Conservation (phyloP, 2,329 filamentous ascomycete genomes). For the Cytospora leucostoma region DNA sequence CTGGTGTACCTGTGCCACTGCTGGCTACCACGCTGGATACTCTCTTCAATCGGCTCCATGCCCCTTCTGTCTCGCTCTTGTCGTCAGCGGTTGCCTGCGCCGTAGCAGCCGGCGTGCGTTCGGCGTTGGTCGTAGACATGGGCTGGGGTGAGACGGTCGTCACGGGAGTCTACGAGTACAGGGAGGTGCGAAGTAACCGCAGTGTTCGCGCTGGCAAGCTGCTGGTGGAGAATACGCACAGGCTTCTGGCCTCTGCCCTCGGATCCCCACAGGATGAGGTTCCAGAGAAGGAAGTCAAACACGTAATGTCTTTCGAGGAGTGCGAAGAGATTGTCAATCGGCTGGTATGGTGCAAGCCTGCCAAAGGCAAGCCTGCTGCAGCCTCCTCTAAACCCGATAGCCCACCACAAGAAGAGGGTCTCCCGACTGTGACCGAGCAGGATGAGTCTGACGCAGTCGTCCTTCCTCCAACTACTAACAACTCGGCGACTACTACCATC, state of each 20-base stretch:
- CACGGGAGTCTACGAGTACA: constrained; percentile 87
- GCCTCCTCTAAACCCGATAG: background rate
- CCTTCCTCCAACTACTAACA: constrained; percentile 29
- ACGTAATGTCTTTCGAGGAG: constrained; percentile 68
- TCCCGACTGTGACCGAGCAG: constrained; percentile 59
- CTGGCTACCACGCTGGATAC: constrained; percentile 75
- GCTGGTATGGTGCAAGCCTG: constrained; percentile 72
- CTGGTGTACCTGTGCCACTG: constrained; percentile 74
- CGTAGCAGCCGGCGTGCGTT: constrained; percentile 79
- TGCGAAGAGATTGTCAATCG: constrained; percentile 78
- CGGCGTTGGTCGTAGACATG: constrained; percentile 84
- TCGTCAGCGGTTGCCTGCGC: constrained; percentile 73
- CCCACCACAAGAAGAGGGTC: constrained; percentile 36
- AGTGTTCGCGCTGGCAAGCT: constrained; percentile 74
- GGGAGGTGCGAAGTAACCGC: constrained; percentile 71
- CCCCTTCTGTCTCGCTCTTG: constrained; percentile 78
- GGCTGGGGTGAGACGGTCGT: constrained; percentile 90
- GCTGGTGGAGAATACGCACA: constrained; percentile 70
- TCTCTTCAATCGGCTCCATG: constrained; percentile 78
- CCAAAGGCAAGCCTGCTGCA: constrained; percentile 1
- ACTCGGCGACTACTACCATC: constrained; percentile 42
- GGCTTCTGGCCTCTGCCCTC: constrained; percentile 55
- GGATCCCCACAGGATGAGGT: constrained; percentile 29
- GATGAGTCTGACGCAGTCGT: constrained; percentile 48
- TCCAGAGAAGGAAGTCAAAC: constrained; percentile 35